Evolutionary conservation across 139 green algal genomes (phyloP).

Genomic region (Chlorella sp.): DNA sequence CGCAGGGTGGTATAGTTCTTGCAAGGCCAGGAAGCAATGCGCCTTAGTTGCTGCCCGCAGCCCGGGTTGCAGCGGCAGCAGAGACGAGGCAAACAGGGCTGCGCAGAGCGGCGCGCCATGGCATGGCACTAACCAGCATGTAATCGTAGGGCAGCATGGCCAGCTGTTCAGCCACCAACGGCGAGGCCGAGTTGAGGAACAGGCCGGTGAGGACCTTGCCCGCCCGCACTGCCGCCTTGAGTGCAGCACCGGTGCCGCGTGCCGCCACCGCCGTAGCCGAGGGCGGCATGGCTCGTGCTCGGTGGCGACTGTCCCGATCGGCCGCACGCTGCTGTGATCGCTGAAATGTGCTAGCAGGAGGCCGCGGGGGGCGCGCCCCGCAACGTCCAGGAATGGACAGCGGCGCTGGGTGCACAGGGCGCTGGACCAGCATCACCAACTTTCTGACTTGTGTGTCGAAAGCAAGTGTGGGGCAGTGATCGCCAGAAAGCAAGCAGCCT

Average conservation of each 20-base stretch:
- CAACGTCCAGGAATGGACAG: too few relatives aligned
- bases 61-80: background rate
- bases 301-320: background rate
- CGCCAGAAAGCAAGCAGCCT: too few relatives aligned
- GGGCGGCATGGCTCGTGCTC: background rate
- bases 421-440: background rate
- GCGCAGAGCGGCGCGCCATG: too few relatives aligned
- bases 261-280: background rate
- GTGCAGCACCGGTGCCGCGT: background rate
- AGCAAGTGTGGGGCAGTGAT: too few relatives aligned
- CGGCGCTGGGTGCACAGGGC: too few relatives aligned
- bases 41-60: background rate
- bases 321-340: too few relatives aligned
- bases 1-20: background rate
- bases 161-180: slow-evolving; percentile 35
- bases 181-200: slow-evolving; percentile 33
- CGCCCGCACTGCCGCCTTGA: slow-evolving; percentile 4
- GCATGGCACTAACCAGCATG: slow-evolving; percentile 6
- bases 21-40: too few relatives aligned
- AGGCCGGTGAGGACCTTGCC: slow-evolving; percentile 19
- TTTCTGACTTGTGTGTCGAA: too few relatives aligned
- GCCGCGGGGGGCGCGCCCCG: too few relatives aligned
- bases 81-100: too few relatives aligned
- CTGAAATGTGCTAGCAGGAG: too few relatives aligned
- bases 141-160: slow-evolving; percentile 14